Base-by-base conservation (phyloP, 2,329 filamentous ascomycete genomes). In the Aspergillus nomiae region DNA sequence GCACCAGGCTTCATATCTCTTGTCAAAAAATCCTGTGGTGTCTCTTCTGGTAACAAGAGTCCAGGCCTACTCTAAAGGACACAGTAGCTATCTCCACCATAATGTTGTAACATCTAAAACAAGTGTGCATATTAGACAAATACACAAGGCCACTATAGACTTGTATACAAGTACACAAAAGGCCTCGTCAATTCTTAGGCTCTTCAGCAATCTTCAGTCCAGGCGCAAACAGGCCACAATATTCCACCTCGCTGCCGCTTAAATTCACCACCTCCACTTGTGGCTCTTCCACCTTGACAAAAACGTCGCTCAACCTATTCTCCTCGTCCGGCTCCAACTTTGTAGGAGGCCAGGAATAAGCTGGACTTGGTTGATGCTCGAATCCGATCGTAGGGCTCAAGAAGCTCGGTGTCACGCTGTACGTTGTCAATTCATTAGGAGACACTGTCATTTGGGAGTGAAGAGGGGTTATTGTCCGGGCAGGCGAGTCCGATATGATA, bases 291-390 rank as follows among this genome's bases (percentile, higher is more conserved):
- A 59, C 51, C 53, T 75, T 75, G 43, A 74, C 65, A 9, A 66
- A 56, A 16, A 67, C 54, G 43, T 70, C 65, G 21, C 58, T 24
- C n/a, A 66, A 54, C 12, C 43, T 58, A 11, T 46, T 59, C 28
- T 66, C 67, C 38, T 63, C 60, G 19, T 66, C 60, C 14, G 59
- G 64, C 51, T 74, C 73, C 11, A 55, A 38, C 64, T 74, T 75
- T 21, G 73, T 61, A 16, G 65, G 64, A 32, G 65, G 61, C 73
- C 73, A 76, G 21, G 46, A 50, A 56, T 65, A 43, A 21, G 54
- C 61, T 10, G 61, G 41, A 11, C 41, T 46, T 19, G 51, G 36
- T 10, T 54, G 51, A 16, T 36, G 32, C 14, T 62, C 54, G 21
- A 51, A 61, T 12, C 51, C 45, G 14, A 62, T 32, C 16, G 48